Percentiles rank a stretch among this genome's conserved stretches.
Evolutionary conservation across 2,329 filamentous ascomycete genomes (phyloP).

Genomic region (Xylariaceae sp.): DNA sequence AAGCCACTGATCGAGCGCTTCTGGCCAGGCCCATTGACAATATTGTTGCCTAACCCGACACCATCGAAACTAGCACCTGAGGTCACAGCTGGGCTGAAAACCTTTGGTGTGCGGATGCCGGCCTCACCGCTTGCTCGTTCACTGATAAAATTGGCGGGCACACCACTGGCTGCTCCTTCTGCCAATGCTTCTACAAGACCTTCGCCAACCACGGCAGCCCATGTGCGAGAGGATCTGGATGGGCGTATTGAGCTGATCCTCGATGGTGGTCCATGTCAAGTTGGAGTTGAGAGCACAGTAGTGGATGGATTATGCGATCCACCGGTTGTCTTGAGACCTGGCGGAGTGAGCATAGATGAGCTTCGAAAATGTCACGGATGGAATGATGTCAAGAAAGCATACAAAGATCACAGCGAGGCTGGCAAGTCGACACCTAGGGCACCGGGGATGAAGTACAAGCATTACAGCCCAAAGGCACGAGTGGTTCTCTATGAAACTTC

Average conservation of each 20-base stretch:
- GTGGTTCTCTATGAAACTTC: constrained; percentile 75
- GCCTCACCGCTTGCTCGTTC: constrained; percentile 77
- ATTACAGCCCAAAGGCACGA: constrained; percentile 87
- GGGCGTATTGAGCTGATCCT: constrained; percentile 82
- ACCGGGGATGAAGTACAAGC: constrained; percentile 98
- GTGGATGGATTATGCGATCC: constrained; percentile 83
- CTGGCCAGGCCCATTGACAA: constrained; percentile 93
- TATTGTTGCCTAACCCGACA: constrained; percentile 74
- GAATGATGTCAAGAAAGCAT: constrained; percentile 72
- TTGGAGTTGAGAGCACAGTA: constrained; percentile 95
- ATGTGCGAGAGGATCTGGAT: constrained; percentile 79
- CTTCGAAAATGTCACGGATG: constrained; percentile 72
- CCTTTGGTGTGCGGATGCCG: constrained; percentile 89
- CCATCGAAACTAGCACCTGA: constrained; percentile 74
- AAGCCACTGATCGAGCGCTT: constrained; percentile 71
- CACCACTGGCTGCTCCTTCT: constrained; percentile 84
- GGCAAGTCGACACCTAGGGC: constrained; percentile 68
- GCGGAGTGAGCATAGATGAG: constrained; percentile 79
- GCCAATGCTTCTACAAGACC: constrained; percentile 93
- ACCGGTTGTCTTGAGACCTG: constrained; percentile 78
- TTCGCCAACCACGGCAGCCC: constrained; percentile 83
- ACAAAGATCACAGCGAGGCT: constrained; percentile 69
- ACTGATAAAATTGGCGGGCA: constrained; percentile 73
- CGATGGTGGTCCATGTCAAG: constrained; percentile 79
- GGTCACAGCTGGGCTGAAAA: constrained; percentile 78